phyloP scores from a whole-genome alignment of 352 stramenopile genomes.

The Phytophthora sansomeana region DNA sequence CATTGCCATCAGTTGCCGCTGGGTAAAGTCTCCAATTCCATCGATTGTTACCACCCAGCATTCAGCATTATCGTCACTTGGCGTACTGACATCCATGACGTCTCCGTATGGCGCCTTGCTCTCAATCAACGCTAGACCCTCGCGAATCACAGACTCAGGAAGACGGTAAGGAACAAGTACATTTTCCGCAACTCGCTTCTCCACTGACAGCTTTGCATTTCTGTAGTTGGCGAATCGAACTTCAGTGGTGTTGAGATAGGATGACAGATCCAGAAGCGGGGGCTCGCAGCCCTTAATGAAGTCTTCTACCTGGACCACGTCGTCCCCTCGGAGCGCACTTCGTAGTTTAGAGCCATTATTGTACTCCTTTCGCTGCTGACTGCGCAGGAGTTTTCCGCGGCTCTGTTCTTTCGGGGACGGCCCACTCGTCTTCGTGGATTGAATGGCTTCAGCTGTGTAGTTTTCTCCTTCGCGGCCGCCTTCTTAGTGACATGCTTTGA shows the following conservation, averaged over 20 bases:
- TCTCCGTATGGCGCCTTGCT: neutral
- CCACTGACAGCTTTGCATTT: neutral
- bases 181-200: neutral
- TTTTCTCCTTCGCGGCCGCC: too few species aligned
- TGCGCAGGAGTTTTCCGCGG: neutral
- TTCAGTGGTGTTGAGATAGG: constrained; percentile 3
- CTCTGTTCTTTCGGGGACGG: neutral
- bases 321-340: neutral
- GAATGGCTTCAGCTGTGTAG: too few species aligned
- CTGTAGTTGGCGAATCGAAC: neutral
- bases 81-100: neutral
- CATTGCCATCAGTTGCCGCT: constrained; percentile 11
- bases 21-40: neutral
- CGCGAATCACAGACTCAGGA: neutral
- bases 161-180: neutral
- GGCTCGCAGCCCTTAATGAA: constrained; percentile 2
- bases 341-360: constrained; percentile 7
- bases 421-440: too few species aligned
- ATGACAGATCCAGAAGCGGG: neutral
- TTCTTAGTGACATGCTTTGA: too few species aligned
- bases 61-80: neutral
- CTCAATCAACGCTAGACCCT: neutral
- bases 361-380: neutral
- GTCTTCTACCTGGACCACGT: constrained; percentile 1
- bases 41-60: constrained; percentile 4